Evolutionary conservation across 257 asterid species (phyloP).

Genomic region (Capsicum baccatum): DNA sequence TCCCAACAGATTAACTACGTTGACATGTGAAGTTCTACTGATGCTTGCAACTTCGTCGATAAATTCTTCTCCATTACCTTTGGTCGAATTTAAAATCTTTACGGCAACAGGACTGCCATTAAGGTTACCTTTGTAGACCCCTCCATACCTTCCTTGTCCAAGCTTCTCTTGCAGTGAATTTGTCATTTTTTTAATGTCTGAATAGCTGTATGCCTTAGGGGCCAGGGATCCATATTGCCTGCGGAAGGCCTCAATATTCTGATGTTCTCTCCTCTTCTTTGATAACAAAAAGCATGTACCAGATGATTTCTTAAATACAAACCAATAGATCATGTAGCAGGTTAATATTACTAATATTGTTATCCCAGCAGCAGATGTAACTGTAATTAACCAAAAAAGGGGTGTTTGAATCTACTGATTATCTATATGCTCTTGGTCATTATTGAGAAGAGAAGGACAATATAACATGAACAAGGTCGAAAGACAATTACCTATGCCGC

Average conservation of each 20-base stretch:
- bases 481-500: constrained; percentile 14
- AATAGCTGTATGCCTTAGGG: constrained; percentile 8
- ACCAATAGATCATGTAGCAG: constrained; percentile 16
- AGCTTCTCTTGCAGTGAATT: constrained; percentile 33
- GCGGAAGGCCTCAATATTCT: constrained; percentile 19
- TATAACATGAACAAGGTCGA: constrained; percentile 12
- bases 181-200: constrained; percentile 30
- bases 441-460: neutral
- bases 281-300: neutral
- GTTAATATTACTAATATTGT: neutral
- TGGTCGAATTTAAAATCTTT: constrained; percentile 36
- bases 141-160: constrained; percentile 40
- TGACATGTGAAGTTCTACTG: constrained; percentile 41
- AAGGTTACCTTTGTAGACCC: constrained; percentile 37
- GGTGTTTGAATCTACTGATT: neutral
- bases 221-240: neutral
- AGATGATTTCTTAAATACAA: neutral
- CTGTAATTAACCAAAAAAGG: constrained; percentile 24
- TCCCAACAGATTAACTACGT: constrained; percentile 40
- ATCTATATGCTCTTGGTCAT: neutral
- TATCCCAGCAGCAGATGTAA: neutral
- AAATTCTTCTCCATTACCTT: constrained; percentile 43
- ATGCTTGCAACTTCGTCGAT: constrained; percentile 42
- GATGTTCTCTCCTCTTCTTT: neutral
- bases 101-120: constrained; percentile 36